phyloP scores from a whole-genome alignment of 148 eudicot species.

The Suaeda aralocaspica region DNA sequence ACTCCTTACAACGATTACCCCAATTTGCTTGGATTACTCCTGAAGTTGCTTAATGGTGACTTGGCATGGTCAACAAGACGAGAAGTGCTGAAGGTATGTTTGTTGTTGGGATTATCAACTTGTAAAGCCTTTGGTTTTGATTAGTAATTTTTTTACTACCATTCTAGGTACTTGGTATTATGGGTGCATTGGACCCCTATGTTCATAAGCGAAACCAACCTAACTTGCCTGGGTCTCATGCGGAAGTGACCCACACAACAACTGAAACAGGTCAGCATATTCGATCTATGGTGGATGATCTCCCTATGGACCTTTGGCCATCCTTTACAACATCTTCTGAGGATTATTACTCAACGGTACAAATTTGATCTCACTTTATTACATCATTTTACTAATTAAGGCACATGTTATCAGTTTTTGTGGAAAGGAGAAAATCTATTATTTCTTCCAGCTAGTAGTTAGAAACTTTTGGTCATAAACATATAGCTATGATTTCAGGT shows the following conservation, averaged over 20 bases:
- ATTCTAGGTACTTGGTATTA: slow-evolving; percentile 85
- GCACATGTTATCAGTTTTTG: not conserved
- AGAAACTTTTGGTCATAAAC: slow-evolving; percentile 1
- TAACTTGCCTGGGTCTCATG: slow-evolving; percentile 72
- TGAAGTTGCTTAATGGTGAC: slow-evolving; percentile 90
- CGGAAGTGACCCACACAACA: slow-evolving; percentile 65
- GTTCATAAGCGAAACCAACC: slow-evolving; percentile 86
- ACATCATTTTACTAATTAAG: not conserved
- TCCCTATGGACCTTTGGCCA: slow-evolving; percentile 95
- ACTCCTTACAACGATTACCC: slow-evolving; percentile 89
- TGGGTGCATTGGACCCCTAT: slow-evolving; percentile 99
- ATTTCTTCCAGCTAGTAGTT: not conserved
- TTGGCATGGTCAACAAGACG: slow-evolving; percentile 96
- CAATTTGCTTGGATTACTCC: slow-evolving; percentile 71
- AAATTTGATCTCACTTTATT: not conserved
- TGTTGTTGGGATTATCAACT: not conserved
- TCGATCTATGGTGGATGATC: slow-evolving; percentile 82
- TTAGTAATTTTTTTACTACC: not conserved
- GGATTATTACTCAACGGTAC: slow-evolving; percentile 93
- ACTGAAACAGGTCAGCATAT: slow-evolving; percentile 78
- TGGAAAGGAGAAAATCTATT: not conserved
- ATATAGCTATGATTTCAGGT: slow-evolving; percentile 64
- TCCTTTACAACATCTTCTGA: slow-evolving; percentile 93
- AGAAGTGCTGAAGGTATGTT: slow-evolving; percentile 81
- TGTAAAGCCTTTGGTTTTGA: not conserved